Evolutionary conservation across 176 grass and related monocot species (phyloP).

Genomic region (Phoenix roebelenii): DNA sequence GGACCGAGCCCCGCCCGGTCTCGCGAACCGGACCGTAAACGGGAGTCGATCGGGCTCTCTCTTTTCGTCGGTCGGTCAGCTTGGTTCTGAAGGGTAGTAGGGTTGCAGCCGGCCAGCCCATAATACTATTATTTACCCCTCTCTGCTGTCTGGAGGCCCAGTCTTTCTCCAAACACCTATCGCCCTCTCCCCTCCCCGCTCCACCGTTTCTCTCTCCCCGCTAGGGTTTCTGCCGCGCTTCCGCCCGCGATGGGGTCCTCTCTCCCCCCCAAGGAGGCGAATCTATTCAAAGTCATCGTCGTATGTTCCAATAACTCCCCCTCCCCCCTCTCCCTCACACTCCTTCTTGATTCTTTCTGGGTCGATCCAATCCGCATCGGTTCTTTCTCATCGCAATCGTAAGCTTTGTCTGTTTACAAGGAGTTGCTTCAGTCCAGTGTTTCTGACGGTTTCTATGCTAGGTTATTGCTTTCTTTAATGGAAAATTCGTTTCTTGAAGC

Average conservation of each 20-base stretch:
- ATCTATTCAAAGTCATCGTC: constrained; percentile 99
- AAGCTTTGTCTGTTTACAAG: no score
- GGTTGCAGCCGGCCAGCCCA: constrained; percentile 31
- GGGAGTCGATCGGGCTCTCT: not conserved
- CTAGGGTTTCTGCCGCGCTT: constrained; percentile 6
- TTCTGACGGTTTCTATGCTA: no score
- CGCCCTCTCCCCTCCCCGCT: constrained; percentile 17
- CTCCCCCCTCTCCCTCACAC: not conserved
- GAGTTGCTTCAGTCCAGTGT: no score
- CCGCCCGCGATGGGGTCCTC: constrained; percentile 69
- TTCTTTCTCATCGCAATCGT: no score
- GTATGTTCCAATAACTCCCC: constrained; percentile 37
- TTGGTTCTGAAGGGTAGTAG: constrained; percentile 8
- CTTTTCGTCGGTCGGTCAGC: not conserved
- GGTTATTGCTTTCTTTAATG: no score
- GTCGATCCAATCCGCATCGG: no score
- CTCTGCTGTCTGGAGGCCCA: no score
- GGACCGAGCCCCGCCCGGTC: no score
- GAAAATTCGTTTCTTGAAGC: no score
- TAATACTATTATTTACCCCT: no score
- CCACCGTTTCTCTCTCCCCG: constrained; percentile 15
- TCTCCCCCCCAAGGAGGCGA: constrained; percentile 96
- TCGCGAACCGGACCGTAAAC: no score
- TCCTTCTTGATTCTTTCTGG: not conserved
- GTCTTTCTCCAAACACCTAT: constrained; percentile 1